A percentile compares a stretch with the other conserved stretches of the same genome.
Conservation (phyloP, 2,329 filamentous ascomycete species). For the Cladorrhinum sp. region DNA sequence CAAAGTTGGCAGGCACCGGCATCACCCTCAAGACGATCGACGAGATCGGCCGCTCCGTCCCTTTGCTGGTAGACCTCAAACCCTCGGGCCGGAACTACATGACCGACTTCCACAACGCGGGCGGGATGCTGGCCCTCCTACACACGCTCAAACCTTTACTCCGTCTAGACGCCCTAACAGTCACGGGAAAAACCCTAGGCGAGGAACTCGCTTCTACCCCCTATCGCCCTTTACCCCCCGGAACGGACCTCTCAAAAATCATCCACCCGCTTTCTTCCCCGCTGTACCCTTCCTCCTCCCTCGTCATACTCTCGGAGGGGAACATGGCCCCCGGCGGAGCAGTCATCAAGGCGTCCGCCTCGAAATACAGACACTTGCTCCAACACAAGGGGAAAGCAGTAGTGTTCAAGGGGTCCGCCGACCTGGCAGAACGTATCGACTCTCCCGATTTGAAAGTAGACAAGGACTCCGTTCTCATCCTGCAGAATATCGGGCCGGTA, state of each 20-base stretch:
- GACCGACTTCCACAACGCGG: conserved; percentile 85
- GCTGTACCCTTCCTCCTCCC: conserved; percentile 72
- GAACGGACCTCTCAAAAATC: conserved; percentile 33
- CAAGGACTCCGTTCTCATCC: conserved; percentile 64
- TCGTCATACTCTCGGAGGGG: conserved; percentile 71
- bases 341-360: conserved; percentile 85
- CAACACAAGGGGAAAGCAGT: conserved; percentile 49
- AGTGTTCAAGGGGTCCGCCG: conserved; percentile 72
- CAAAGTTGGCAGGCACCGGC: conserved; percentile 56
- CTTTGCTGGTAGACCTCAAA: conserved; percentile 80
- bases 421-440: conserved; percentile 64
- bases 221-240: conserved; percentile 46
- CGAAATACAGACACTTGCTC: conserved; percentile 64
- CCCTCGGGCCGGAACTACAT: conserved; percentile 84
- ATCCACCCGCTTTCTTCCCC: conserved; percentile 65
- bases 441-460: conserved; percentile 59
- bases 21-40: conserved; percentile 78
- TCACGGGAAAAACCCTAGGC: conserved; percentile 80
- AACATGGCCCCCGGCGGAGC: conserved; percentile 82
- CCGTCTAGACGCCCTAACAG: conserved; percentile 71
- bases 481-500: conserved; percentile 85
- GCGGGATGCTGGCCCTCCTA: conserved; percentile 78
- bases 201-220: conserved; percentile 73
- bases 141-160: conserved; percentile 74
- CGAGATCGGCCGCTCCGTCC: conserved; percentile 71